Evolutionary conservation across 306 rosid species (phyloP), one percentile per base, ranked within the genome.

Genomic region (Casuarina equisetifolia): DNA sequence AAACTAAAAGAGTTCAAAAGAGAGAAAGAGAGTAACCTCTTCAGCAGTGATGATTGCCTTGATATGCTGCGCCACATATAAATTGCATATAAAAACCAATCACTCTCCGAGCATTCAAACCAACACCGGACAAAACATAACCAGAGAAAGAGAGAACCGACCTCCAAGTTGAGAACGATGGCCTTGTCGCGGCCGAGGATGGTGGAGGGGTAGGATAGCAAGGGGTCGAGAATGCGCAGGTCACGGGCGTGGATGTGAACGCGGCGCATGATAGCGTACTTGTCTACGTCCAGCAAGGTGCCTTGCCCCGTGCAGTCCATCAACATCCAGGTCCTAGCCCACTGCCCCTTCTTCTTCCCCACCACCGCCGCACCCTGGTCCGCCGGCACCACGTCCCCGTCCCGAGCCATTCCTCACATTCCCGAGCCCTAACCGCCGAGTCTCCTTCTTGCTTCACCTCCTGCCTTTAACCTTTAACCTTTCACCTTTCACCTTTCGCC

Each of bases 21-120:
- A 32, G 32, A 74, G 82, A 81, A 66, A 81, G 44, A 51, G 38
- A 62, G 88, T 40, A 79, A 95, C 98, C 97, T 95, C 98, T 44
- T 95, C 97, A 16, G 98, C 97, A 0, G 98, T 95, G 78, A 95
- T 95, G 69, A 95, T 92, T 52, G 98, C 98, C 79, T 95, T 95
- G 84, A 92, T 90, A 86, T 95, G 98, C 98, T 95, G 97, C 42
- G 76, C 50, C 50, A 9, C 48, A 75, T 81, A 77, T 20, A 84
- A 76, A 76, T 45, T 69, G 3, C 76, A 36, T 46, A 2, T 3
- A 76, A 61, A 45, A n/a, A 11, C 40, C 38, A 70, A 48, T 48
- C 51, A 48, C 3, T 48, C 51, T 13, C 51, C 9, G 11, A 48
- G 12, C 51, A 48, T 9, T 2, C 54, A 69, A 83, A 6, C 4